Evolutionary conservation across 257 asterid species (phyloP).

Genomic region (Linderniella brevidens): DNA sequence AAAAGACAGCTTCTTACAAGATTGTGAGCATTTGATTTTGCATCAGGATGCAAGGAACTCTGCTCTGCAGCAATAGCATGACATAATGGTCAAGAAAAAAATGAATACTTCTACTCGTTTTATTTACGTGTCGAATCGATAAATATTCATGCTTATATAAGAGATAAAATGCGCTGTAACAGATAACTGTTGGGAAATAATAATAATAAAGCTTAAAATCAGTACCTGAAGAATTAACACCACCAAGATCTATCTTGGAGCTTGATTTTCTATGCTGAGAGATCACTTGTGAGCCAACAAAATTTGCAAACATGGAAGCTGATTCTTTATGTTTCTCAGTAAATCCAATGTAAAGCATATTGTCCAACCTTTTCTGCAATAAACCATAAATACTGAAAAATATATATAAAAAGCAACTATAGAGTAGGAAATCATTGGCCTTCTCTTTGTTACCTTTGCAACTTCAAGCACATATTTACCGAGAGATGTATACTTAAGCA

Average conservation of each 20-base stretch:
- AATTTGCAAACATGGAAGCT: conserved; percentile 69
- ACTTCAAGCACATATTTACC: conserved; percentile 74
- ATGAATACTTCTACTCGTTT: background rate
- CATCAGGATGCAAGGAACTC: conserved; percentile 16
- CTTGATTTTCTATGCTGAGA: conserved; percentile 42
- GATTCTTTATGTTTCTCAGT: conserved; percentile 86
- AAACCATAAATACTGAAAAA: background rate
- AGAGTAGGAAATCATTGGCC: too few species aligned
- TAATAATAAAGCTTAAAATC: too few species aligned
- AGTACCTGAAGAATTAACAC: conserved; percentile 18
- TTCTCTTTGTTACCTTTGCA: conserved; percentile 45
- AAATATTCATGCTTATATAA: too few species aligned
- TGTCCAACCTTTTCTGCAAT: conserved; percentile 81
- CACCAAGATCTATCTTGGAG: conserved; percentile 18
- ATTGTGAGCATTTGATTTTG: conserved; percentile 21
- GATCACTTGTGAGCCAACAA: conserved; percentile 85
- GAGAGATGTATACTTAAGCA: conserved; percentile 43
- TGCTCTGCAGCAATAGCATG: conserved; percentile 36
- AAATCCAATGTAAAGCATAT: conserved; percentile 83
- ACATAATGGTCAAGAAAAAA: conserved; percentile 11
- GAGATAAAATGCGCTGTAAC: too few species aligned
- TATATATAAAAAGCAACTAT: too few species aligned
- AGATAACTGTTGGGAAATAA: too few species aligned
- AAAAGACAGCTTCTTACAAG: conserved; percentile 18
- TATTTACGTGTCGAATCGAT: too few species aligned